Percentiles rank a stretch among this genome's conserved stretches.
These are phyloP conservation scores for Vitis hybrid DNA, from an alignment of 177 flowering plant species.

Conservation along the genomic window DNA sequence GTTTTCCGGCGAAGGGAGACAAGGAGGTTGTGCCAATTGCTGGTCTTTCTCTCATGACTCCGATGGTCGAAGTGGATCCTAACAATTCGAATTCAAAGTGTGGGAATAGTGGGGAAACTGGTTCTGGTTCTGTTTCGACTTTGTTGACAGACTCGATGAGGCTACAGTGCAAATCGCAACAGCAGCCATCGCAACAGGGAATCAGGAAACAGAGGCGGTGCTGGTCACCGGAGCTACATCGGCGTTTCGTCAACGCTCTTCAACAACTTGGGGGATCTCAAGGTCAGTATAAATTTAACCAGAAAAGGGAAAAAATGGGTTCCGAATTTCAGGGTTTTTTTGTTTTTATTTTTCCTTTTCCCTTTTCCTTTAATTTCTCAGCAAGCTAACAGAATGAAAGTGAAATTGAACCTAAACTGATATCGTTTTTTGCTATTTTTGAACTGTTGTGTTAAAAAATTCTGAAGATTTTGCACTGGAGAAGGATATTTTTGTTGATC, in stretches of 20 bases:
- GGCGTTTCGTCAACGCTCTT: constrained; percentile 48
- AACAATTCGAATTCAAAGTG: neutral
- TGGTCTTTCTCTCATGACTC: constrained; percentile 22
- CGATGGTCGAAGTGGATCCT: constrained; percentile 8
- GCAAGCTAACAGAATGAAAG: too few species aligned
- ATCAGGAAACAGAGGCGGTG: constrained; percentile 49
- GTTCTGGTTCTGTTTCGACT: constrained; percentile 7
- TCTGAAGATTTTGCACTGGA: too few species aligned
- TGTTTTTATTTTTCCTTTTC: too few species aligned
- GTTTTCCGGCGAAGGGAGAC: constrained; percentile 4
- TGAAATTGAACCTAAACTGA: too few species aligned
- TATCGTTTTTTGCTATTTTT: too few species aligned
- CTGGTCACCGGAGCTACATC: constrained; percentile 69
- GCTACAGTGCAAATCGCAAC: constrained; percentile 2
- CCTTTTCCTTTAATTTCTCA: too few species aligned
- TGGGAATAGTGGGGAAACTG: neutral
- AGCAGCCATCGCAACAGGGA: constrained; percentile 14
- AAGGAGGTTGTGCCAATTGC: constrained; percentile 13
- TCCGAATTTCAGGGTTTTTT: too few species aligned
- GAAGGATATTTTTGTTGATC: neutral
- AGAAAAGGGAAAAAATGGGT: too few species aligned
- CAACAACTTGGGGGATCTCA: constrained; percentile 61
- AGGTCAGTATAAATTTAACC: constrained; percentile 27
- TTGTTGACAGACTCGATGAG: constrained; percentile 1
- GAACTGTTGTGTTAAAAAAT: too few species aligned